Evolutionary conservation across 169 alveolate genomes (phyloP).

Genomic region (Amoebophrya sp.): DNA sequence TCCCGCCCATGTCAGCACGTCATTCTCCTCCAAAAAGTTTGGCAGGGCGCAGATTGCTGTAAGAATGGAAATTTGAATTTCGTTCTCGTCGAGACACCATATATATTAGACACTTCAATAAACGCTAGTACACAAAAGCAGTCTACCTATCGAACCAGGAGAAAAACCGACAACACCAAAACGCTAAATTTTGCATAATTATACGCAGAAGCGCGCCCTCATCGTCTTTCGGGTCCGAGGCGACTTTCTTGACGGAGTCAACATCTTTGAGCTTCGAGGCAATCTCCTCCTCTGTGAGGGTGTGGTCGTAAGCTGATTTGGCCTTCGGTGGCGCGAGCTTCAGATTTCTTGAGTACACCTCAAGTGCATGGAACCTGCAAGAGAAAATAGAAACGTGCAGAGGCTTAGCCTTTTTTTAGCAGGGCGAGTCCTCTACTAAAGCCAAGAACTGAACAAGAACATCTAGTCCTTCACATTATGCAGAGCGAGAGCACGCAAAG

Average conservation of each 20-base stretch:
- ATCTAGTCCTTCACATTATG: too few relatives aligned
- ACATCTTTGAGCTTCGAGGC: background rate
- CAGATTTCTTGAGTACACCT: slow-evolving; percentile 4
- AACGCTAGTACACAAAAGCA: too few relatives aligned
- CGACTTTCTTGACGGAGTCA: background rate
- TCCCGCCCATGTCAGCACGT: background rate
- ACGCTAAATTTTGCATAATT: too few relatives aligned
- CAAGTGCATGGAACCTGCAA: background rate
- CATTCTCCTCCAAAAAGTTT: background rate
- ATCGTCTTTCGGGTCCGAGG: background rate
- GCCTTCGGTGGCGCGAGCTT: background rate
- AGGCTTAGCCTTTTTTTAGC: too few relatives aligned
- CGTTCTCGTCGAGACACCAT: too few relatives aligned
- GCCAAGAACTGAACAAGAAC: too few relatives aligned
- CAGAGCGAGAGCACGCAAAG: too few relatives aligned
- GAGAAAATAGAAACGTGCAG: background rate
- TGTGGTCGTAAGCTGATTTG: background rate
- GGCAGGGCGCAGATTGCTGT: slow-evolving; percentile 6
- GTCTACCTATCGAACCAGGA: too few relatives aligned
- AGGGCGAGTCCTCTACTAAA: too few relatives aligned
- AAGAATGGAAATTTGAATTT: too few relatives aligned
- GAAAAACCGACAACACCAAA: too few relatives aligned
- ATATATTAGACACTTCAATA: too few relatives aligned
- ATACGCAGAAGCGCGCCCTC: background rate
- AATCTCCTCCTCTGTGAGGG: background rate